Evolutionary conservation across 1,139 yeast genomes (phyloP).

Genomic region (Scheffersomyces illinoinensis): DNA sequence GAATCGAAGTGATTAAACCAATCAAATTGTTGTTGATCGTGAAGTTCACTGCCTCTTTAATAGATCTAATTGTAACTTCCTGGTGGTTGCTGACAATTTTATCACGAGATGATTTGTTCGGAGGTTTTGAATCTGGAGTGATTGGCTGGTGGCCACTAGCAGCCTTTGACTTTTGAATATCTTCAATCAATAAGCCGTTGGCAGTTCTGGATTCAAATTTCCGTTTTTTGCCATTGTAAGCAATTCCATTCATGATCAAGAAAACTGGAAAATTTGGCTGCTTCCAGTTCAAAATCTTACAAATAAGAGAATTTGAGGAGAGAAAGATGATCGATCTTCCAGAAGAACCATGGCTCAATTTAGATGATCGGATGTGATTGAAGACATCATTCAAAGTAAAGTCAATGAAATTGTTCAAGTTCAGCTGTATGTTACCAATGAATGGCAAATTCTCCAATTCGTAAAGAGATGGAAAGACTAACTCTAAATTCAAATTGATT

Average conservation of each 20-base stretch:
- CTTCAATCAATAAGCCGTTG: constrained; percentile 40
- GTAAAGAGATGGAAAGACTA: constrained; percentile 74
- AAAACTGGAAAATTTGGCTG: constrained; percentile 97
- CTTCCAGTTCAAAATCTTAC: constrained; percentile 95
- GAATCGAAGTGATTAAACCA: constrained; percentile 78
- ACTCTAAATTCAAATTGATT: constrained; percentile 74
- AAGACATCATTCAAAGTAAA: constrained; percentile 70
- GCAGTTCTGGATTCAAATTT: constrained; percentile 43
- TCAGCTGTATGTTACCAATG: constrained; percentile 45
- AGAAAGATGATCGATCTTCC: constrained; percentile 75
- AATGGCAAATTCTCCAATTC: constrained; percentile 60
- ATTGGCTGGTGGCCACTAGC: neutral
- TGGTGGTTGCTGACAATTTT: constrained; percentile 27
- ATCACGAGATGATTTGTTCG: constrained; percentile 8
- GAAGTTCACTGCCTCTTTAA: constrained; percentile 57
- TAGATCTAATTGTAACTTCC: constrained; percentile 45
- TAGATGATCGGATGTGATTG: constrained; percentile 67
- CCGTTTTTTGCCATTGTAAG: constrained; percentile 29
- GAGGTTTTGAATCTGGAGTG: constrained; percentile 13
- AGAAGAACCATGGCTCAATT: constrained; percentile 21
- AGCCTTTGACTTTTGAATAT: constrained; percentile 8
- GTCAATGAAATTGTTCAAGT: constrained; percentile 77
- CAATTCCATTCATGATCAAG: constrained; percentile 72
- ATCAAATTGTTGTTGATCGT: constrained; percentile 80
- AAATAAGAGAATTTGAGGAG: constrained; percentile 82